A percentile compares a stretch with the other conserved stretches of the same genome.
Conservation (phyloP, 331 rosid genomes). For the Quercus phellos region DNA sequence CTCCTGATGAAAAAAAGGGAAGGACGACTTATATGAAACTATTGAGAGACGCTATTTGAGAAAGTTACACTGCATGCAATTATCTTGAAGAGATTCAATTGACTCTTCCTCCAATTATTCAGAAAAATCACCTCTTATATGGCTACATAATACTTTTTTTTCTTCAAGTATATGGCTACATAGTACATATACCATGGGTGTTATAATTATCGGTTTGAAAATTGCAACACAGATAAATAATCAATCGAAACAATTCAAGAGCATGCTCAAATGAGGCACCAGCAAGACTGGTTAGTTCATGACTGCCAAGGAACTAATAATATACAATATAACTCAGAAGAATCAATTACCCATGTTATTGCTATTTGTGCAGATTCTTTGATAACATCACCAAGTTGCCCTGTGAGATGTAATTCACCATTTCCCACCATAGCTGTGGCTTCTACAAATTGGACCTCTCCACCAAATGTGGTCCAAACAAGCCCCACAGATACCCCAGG, state of each 20-base stretch:
- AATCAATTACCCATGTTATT: constrained; percentile 88
- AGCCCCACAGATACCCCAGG: constrained; percentile 93
- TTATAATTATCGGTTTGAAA: neutral
- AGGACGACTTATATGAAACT: neutral
- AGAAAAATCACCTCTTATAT: neutral
- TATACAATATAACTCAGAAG: constrained; percentile 16
- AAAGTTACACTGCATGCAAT: neutral
- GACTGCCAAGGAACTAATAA: neutral
- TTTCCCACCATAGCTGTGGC: constrained; percentile 86
- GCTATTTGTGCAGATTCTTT: constrained; percentile 99
- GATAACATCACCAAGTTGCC: constrained; percentile 97
- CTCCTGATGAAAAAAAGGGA: neutral
- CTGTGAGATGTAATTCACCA: constrained; percentile 95
- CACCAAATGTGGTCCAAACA: constrained; percentile 97
- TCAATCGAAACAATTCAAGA: neutral
- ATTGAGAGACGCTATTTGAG: neutral
- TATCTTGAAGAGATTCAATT: neutral
- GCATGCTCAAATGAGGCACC: neutral
- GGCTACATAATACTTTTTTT: neutral
- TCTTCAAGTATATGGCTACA: no score
- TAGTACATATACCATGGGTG: neutral
- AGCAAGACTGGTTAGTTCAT: constrained; percentile 4
- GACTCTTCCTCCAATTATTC: neutral
- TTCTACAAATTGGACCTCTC: constrained; percentile 99
- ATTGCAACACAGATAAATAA: neutral